Conservation (phyloP, 345 rosid genomes). For the Pistacia integerrima region DNA sequence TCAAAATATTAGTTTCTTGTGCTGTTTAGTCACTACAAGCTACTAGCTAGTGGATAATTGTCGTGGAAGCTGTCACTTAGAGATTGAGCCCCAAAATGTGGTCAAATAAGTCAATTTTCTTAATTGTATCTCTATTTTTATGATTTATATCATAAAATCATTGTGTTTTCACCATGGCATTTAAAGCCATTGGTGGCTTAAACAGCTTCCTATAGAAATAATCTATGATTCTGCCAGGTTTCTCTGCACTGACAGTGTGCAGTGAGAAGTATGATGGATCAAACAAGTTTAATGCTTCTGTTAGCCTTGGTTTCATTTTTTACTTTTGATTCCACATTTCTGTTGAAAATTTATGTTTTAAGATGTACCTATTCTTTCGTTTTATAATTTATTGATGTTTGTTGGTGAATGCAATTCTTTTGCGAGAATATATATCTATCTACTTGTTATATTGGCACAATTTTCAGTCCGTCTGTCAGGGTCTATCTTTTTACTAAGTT, state of each 20-base stretch:
- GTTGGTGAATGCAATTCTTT: not conserved
- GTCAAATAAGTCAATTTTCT: too few species aligned
- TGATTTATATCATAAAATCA: slow-evolving; percentile 4
- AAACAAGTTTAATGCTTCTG: slow-evolving; percentile 38
- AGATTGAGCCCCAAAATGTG: too few species aligned
- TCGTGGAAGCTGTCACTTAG: slow-evolving; percentile 41
- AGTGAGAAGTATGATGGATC: slow-evolving; percentile 99
- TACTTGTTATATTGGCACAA: not conserved
- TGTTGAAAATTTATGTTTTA: too few species aligned
- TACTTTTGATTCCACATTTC: not conserved
- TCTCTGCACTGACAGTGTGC: slow-evolving; percentile 99
- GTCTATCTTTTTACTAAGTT: not conserved
- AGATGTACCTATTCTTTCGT: not conserved
- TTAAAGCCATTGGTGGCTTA: slow-evolving; percentile 51
- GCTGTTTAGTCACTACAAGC: slow-evolving; percentile 1
- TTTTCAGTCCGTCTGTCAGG: not conserved
- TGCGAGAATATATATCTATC: not conserved
- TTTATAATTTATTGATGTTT: not conserved
- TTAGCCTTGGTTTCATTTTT: not conserved
- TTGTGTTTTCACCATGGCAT: slow-evolving; percentile 50
- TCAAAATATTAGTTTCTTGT: not conserved
- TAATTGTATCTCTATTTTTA: slow-evolving; percentile 3
- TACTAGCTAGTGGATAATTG: not conserved
- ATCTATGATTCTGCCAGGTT: slow-evolving; percentile 84
- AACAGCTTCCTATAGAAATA: slow-evolving; percentile 76